Base-by-base conservation (phyloP, 805 yeast genomes). In the Lachancea dasiensis region DNA sequence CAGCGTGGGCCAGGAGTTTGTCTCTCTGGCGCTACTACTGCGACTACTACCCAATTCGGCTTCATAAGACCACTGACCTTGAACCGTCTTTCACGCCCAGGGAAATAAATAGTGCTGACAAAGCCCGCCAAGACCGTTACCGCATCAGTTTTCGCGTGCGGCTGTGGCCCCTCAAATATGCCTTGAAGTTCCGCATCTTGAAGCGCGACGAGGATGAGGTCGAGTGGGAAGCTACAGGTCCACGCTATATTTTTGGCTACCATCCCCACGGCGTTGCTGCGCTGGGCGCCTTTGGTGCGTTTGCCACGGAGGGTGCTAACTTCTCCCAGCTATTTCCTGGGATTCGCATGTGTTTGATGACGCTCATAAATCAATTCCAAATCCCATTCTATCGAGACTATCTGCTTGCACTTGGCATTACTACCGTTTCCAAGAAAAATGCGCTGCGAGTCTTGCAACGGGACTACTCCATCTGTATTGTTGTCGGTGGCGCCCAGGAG, bases 231-330 rank as follows among this genome's bases (percentile, higher is more conserved):
- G 41, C 45, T 10, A 48, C 76, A 3, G 90, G 86, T 0, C 89
- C 86, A 2, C 65, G 81, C 25, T 90, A 92, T 59, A 75, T 90
- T 2, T 90, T 90, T 61, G 95, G 96, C 0, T 81, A 86, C 53
- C 97, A 89, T 60, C 98, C 98, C 0, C 98, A 92, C 59, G 98
- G 98, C 0, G 89, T 90, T 11, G 87, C 89, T 9, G 84, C 95
- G 1, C 71, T 89, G 73, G 96, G 97, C 2, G 89, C 81, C 1
- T 79, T 89, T 57, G 95, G 95, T 1, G 79, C 81, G 0, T 66
- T 89, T 45, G 86, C 81, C 0, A 84, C 95, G 4, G 87, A 89
- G 43, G 90, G 94, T 16, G 79, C 86, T 3, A 70, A 74, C 17
- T 81, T 83, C 70, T 65, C 75, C 15, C 60, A 70, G 15, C 46